Evolutionary conservation across 2,329 filamentous ascomycete species (phyloP), one percentile per base, ranked within the genome.

Genomic region (Xylaria sp.): DNA sequence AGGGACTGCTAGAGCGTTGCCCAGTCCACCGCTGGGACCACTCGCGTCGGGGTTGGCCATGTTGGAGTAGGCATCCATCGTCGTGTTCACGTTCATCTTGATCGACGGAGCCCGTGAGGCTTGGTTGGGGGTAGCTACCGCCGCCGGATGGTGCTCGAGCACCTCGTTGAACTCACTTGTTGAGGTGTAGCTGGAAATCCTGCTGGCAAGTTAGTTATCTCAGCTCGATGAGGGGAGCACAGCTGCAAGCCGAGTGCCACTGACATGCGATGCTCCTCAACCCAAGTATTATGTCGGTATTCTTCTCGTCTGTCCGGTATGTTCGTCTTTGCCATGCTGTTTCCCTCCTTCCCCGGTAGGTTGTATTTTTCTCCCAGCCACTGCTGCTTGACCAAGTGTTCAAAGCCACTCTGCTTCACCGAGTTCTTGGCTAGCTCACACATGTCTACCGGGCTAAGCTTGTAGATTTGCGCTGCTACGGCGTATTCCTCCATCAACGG

Each of bases 401-500:
- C 94, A 68, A 96, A 99, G 6, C 94, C 94, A 70, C 91, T 96
- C 71, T 99, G 94, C 65, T 88, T 86, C 39, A 99, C 94, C 8
- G 91, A 96, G 71, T 97, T 93, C 74, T 96, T 96, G 20, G 94
- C 94, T 52, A 99, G 75, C 74, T 99, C 94, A 69, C 94, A 97
- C 94, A 99, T 99, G 68, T 99, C 94, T 3, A 97, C 92, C 1
- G 93, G 89, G 67, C 88, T 95, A 38, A 99, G 84, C 75, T 97
- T 97, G 77, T 97, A 99, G 54, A 99, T 99, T 74, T 99, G 94
- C 4, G 94, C 94, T 2, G 94, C 94, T 7, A 99, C 94, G 0
- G 93, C 92, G 68, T 99, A 99, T 70, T 99, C 94, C 72, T 99
- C 94, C 63, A 99, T 99, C 52, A 99, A 76, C 1, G 94, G 94